phyloP scores from a whole-genome alignment of 2,329 filamentous ascomycete species.

The Tolypocladium tropicale region DNA sequence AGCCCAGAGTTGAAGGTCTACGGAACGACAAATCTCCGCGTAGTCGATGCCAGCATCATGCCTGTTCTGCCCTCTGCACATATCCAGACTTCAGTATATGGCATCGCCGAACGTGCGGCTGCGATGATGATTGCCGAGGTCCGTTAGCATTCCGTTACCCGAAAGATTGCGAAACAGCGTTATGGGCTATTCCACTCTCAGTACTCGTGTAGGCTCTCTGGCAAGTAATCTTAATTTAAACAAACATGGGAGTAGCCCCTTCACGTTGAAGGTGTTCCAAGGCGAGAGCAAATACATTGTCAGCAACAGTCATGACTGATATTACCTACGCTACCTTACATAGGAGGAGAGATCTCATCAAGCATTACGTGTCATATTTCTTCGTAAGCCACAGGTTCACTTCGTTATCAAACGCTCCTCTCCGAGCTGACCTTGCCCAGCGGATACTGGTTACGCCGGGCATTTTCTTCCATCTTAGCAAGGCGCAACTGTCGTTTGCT shows the following conservation, averaged over 20 bases:
- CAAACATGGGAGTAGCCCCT: too few species aligned
- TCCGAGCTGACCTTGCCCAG: not conserved
- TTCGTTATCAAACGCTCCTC: not conserved
- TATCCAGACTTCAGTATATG: not conserved
- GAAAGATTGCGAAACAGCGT: too few species aligned
- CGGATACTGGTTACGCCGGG: not conserved
- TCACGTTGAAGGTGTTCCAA: too few species aligned
- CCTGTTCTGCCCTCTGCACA: not conserved
- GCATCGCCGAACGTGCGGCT: not conserved
- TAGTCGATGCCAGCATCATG: not conserved
- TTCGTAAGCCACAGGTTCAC: too few species aligned
- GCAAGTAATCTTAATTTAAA: too few species aligned
- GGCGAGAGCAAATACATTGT: too few species aligned
- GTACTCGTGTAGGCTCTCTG: too few species aligned
- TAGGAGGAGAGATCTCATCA: not conserved
- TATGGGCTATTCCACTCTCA: too few species aligned
- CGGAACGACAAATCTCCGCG: not conserved
- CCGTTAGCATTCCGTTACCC: not conserved
- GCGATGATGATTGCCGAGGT: not conserved
- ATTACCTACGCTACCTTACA: not conserved
- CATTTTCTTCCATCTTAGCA: conserved; percentile 2
- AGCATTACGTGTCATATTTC: not conserved
- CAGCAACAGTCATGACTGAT: not conserved
- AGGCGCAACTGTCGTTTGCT: not conserved
- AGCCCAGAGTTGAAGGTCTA: not conserved